Evolutionary conservation across 1,284 basidiomycete genomes (phyloP), one percentile per base, ranked within the genome.

Genomic region (Trametes polyzona): DNA sequence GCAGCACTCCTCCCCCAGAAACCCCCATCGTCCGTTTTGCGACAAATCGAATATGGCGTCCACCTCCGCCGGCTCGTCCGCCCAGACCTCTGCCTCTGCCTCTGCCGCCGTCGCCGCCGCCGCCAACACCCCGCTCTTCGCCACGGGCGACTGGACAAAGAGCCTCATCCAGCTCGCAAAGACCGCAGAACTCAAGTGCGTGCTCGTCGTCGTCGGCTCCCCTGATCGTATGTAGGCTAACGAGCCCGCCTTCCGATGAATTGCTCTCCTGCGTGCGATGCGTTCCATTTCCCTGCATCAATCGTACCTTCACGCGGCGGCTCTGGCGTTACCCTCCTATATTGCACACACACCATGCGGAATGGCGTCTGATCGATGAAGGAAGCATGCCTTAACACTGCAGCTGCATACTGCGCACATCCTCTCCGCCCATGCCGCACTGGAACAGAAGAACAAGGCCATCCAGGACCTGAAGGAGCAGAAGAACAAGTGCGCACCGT

Each of bases 381-480:
- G 90, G 73, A 92, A 91, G 73, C 90, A 92, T 71, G 88, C 89
- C 3, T 70, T 92, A 61, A 88, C 87, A 12, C 74, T 92, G 39
- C 90, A 92, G 68, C 74, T 92, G 23, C 90, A 92, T 63, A 92
- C 90, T 9, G 90, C 90, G n/a, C 89, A 92, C 67, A 91, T 92
- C 40, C 75, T 92, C 2, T 90, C 90, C 12, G 88, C 90, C 7
- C 89, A 92, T 67, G 83, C 88, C 3, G 81, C 84, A 33, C 75
- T 92, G 5, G 88, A 92, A 57, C 81, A 87, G 68, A 92, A 90
- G 70, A 81, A 80, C 63, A 88, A 84, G 62, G 81, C 86, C 4
- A 83, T 92, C 29, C 87, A 92, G 71, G 90, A 92, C 67, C 74
- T 92, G 48, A 83, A 83, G 57, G 89, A 90, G 70, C 89, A 92